Conservation (phyloP, 1,284 basidiomycete genomes). For the Tylopilus sp. region DNA sequence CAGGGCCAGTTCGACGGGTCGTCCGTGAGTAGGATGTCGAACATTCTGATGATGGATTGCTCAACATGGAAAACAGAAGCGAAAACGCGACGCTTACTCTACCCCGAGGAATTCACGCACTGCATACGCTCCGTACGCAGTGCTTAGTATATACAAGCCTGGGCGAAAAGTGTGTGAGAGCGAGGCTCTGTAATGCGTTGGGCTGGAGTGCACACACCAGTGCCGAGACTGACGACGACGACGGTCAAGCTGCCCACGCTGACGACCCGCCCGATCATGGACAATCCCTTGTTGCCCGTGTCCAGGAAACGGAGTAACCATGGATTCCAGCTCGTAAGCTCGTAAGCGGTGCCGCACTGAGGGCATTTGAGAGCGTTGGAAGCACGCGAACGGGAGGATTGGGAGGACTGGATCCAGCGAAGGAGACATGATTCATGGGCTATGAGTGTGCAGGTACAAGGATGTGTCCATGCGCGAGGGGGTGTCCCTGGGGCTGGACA, state of each 20-base stretch:
- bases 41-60: slow-evolving; percentile 42
- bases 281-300: slow-evolving; percentile 44
- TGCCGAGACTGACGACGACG: slow-evolving; percentile 40
- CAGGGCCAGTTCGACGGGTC: slow-evolving; percentile 65
- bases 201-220: slow-evolving; percentile 31
- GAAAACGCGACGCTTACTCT: slow-evolving; percentile 43
- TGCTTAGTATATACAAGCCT: slow-evolving; percentile 61
- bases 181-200: neutral
- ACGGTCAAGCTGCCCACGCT: slow-evolving; percentile 45
- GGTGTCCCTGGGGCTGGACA: slow-evolving; percentile 41
- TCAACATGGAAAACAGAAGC: slow-evolving; percentile 1
- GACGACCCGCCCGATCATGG: slow-evolving; percentile 46
- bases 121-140: slow-evolving; percentile 70
- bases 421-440: slow-evolving; percentile 75
- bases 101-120: slow-evolving; percentile 61
- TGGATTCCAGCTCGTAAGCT: slow-evolving; percentile 60
- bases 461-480: slow-evolving; percentile 64
- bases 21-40: slow-evolving; percentile 54
- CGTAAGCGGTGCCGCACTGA: slow-evolving; percentile 64
- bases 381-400: slow-evolving; percentile 47
- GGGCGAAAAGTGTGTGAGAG: slow-evolving; percentile 3
- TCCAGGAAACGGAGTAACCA: slow-evolving; percentile 47
- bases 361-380: slow-evolving; percentile 70
- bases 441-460: slow-evolving; percentile 71
- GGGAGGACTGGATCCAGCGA: slow-evolving; percentile 68